Base-by-base conservation (phyloP, 176 grass and related monocot genomes). In the Musa acuminata region DNA sequence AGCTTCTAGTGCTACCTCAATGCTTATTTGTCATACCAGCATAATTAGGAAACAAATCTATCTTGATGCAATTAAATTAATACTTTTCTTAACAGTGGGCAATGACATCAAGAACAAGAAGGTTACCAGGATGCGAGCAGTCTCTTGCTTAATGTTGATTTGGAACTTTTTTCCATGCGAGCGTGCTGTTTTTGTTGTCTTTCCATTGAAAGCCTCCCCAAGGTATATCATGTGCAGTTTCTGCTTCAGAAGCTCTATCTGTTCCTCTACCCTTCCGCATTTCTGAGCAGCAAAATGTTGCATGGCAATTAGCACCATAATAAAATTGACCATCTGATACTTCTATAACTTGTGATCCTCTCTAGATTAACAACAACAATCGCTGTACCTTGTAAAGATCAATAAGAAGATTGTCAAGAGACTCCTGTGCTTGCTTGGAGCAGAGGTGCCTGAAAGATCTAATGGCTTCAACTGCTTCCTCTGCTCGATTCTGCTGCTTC, bases 111-210 rank as follows among this genome's bases (percentile, higher is more conserved):
- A 53, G 52, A 53, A 13, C 11, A 53, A 53, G 52, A 13, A 53
- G 13, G 13, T 53, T 87, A 94, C 95, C 88, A 94, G 80, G 77
- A 94, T 84, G 54, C 95, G 88, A 7, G 95, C 80, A 1, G 84
- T 94, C 70, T 99, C 95, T 75, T 99, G 86, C 54, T 94, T 83
- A 72, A 99, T 85, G 8, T 90, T 94, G 76, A 99, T 88, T 78
- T 99, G 95, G 81, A 99, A 99, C 78, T 99, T 99, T 76, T 91
- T 99, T 52, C 95, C 90, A 63, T 94, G 95, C 48, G 95, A 99
- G 1, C 90, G 95, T 9, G 95, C 90, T 9, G 87, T 99, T 78
- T 98, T 98, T 0, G 95, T 93, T 0, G 81, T 25, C 82, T 89
- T 99, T 55, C 95, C 95, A 7, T 99, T 94, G 54, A 99, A 99